Evolutionary conservation across 2,329 filamentous ascomycete species (phyloP), one percentile per base, ranked within the genome.

Genomic region (Leptographium procerum): DNA sequence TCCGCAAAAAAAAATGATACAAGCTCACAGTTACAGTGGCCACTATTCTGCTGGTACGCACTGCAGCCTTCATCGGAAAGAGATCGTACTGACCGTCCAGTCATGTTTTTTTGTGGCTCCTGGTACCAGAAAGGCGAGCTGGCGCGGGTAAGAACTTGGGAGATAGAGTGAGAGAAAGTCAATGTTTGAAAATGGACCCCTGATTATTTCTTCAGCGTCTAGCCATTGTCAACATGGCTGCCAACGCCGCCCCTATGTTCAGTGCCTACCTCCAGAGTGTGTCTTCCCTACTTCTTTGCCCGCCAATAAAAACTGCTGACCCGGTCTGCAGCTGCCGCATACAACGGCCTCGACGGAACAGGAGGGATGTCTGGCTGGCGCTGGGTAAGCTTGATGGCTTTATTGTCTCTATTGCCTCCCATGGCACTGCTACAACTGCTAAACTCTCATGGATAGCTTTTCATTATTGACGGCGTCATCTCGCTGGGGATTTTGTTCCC

Each of bases 401-500:
- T n/a, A 43, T 43, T 9, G 55, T 26, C n/a, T 50, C n/a, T 6
- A 19, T 13, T 11, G 4, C 31, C 5, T 9, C 6, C n/a, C 14
- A 28, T 8, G 7, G 7, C 48, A 10, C 3, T 16, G n/a, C 13
- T n/a, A 22, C 7, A 43, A 14, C 24, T 29, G 11, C 43, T 50
- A 24, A 52, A 7, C 14, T 26, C 31, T 22, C 28, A n/a, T n/a
- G n/a, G 4, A 9, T 60, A 58, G 59, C 67, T 81, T 0, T 82
- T 81, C 55, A 75, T 82, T 13, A 80, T 82, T 29, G 78, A 81
- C 56, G 79, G 78, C 1, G 71, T 80, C 33, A 81, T 81, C 64
- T 78, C 76, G 0, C 69, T 82, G 2, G 79, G 78, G 0, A 72
- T 82, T 11, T 75, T 77, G 0, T 58, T 82, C 2, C 71, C 75